A percentile compares a stretch with the other conserved stretches of the same genome.
These are phyloP conservation scores for Beauveria brongniartii DNA, from an alignment of 2,329 filamentous ascomycete genomes.

Conservation along the genomic window DNA sequence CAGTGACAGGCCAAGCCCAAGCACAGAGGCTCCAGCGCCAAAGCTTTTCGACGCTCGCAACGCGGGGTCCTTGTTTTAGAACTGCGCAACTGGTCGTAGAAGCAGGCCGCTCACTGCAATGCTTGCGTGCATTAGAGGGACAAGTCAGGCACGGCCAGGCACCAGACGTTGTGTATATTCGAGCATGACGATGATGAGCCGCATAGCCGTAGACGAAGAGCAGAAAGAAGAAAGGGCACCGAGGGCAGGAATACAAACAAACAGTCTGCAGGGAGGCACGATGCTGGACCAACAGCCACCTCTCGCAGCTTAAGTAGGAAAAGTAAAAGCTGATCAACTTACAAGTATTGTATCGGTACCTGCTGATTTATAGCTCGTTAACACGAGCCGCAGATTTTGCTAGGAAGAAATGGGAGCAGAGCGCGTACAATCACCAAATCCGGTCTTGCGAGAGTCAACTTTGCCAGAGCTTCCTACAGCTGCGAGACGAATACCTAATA, in stretches of 20 bases:
- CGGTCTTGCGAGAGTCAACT: not conserved
- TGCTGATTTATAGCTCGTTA: not conserved
- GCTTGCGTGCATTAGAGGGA: not conserved
- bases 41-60: not conserved
- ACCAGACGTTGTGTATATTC: not conserved
- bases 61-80: slow-evolving; percentile 3
- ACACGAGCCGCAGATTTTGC: not conserved
- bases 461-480: not conserved
- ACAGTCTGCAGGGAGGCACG: not conserved
- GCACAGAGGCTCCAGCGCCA: not conserved
- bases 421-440: not conserved
- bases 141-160: not conserved
- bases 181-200: not conserved
- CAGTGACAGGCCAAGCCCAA: not conserved
- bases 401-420: not conserved
- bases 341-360: not conserved
- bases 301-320: not conserved
- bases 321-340: not conserved
- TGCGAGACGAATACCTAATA: not conserved
- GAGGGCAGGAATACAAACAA: not conserved
- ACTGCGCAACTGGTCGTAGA: not conserved
- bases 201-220: not conserved
- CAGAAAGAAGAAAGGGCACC: not conserved
- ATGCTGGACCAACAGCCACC: not conserved
- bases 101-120: not conserved